Evolutionary conservation across 805 yeast species (phyloP).

Genomic region (Blastobotrys attinorum): DNA sequence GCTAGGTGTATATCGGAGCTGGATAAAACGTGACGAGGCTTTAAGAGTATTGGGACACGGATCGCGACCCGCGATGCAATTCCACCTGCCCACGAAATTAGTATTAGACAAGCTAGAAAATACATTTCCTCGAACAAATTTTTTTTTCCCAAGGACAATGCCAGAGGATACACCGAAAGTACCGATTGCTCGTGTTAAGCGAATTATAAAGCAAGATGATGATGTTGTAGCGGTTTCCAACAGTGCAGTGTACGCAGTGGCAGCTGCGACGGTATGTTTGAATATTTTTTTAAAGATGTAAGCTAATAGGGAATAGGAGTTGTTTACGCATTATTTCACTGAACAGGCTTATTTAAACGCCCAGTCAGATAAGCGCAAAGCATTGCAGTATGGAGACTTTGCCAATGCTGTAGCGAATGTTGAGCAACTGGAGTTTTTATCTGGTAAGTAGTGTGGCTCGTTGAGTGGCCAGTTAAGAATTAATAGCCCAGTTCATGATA

Average conservation of each 20-base stretch:
- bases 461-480: too few relatives aligned
- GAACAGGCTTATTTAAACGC: constrained; percentile 65
- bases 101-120: too few relatives aligned
- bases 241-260: constrained; percentile 65
- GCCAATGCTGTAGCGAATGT: constrained; percentile 52
- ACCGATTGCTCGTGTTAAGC: constrained; percentile 63
- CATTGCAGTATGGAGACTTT: constrained; percentile 62
- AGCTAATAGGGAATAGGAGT: constrained; percentile 30
- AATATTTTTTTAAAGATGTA: too few relatives aligned
- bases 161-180: constrained; percentile 20
- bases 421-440: constrained; percentile 55
- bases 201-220: constrained; percentile 68
- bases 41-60: neutral
- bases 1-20: too few relatives aligned
- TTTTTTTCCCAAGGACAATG: neutral
- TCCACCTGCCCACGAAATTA: too few relatives aligned
- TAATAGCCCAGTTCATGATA: too few relatives aligned
- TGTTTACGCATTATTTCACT: constrained; percentile 60
- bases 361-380: constrained; percentile 57
- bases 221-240: constrained; percentile 61
- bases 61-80: neutral
- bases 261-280: constrained; percentile 50
- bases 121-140: too few relatives aligned
- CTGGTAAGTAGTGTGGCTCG: too few relatives aligned
- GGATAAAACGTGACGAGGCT: too few relatives aligned